Base-by-base conservation (phyloP, 2,329 filamentous ascomycete genomes). In the Aspergillus thermomutatus region DNA sequence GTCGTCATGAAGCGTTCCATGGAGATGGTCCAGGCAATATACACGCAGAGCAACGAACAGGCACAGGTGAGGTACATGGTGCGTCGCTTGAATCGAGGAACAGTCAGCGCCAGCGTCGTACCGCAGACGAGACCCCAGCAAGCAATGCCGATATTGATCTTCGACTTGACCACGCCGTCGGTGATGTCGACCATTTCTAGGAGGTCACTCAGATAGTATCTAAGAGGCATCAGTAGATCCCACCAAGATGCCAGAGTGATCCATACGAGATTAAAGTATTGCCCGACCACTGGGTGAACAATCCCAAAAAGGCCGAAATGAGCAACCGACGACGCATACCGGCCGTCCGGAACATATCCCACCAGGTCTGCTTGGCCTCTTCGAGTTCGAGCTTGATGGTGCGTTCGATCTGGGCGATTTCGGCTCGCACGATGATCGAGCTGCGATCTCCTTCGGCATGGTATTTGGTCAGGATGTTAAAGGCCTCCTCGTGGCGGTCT, bases 341-440 rank as follows among this genome's bases (percentile, higher is more conserved):
- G 0, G 64, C 41, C 1, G 69, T 69, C 14, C 51, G 55, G 53
- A 72, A 61, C 61, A 72, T 63, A 46, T 69, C 66, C 31, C 50
- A 48, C 69, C 70, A 72, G 14, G 62, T 60, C 49, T 64, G 59
- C 8, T 65, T 66, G 9, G 64, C 46, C 19, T 58, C 62, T 31
- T 86, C 81, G 53, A 81, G 71, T 65, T 86, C 83, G 1, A 83
- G 64, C 28, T 78, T 76, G 63, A 86, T 81, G 0, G 84, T 83
- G 3, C 79, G 77, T 50, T 80, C 75, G 61, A 88, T 87, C 67
- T 87, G 83, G 0, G 79, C 79, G 64, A 86, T 82, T 64, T 88
- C 85, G 8, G 82, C 83, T 52, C 79, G 77, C 26, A 86, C 82
- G 11, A 86, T 77, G 11, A 79, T 71, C 0, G 80, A 83, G 34